Evolutionary conservation across 2,329 filamentous ascomycete species (phyloP).

Genomic region (Trichoderma afroharzianum): DNA sequence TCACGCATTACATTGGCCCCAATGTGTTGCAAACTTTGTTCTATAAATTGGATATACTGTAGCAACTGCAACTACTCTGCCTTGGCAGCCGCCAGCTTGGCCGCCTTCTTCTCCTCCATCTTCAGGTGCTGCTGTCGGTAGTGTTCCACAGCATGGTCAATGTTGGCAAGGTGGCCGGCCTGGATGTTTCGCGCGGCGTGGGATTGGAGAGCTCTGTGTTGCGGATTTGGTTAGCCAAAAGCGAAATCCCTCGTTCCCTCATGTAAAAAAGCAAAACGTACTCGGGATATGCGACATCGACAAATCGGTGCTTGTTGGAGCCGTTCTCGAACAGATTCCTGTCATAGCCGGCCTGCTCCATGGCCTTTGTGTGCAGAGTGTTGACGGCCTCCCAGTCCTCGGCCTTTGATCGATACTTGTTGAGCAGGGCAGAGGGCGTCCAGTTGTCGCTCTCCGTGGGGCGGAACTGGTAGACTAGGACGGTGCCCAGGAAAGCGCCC

Average conservation of each 20-base stretch:
- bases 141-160: slow-evolving; percentile 56
- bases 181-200: slow-evolving; percentile 51
- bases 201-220: slow-evolving; percentile 45
- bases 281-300: slow-evolving; percentile 57
- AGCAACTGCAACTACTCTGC: slow-evolving; percentile 21
- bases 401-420: slow-evolving; percentile 44
- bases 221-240: background rate
- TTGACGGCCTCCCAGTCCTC: slow-evolving; percentile 52
- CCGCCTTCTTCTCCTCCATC: slow-evolving; percentile 53
- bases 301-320: slow-evolving; percentile 40
- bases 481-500: slow-evolving; percentile 42
- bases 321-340: slow-evolving; percentile 51
- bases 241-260: background rate
- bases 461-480: slow-evolving; percentile 47
- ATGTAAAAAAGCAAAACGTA: slow-evolving; percentile 33
- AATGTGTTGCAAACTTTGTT: slow-evolving; percentile 7
- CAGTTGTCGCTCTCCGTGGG: slow-evolving; percentile 50
- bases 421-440: slow-evolving; percentile 39
- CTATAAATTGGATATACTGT: slow-evolving; percentile 9
- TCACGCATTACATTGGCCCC: background rate
- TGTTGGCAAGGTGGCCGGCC: slow-evolving; percentile 51
- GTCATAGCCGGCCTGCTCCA: slow-evolving; percentile 57
- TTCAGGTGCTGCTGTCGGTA: slow-evolving; percentile 52
- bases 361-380: slow-evolving; percentile 46
- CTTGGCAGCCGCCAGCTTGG: slow-evolving; percentile 41